Percentiles rank a stretch among this genome's conserved stretches.
These are phyloP conservation scores for Pseudonitzschia multiseries DNA, from an alignment of 108 stramenopile species.

Conservation along the genomic window DNA sequence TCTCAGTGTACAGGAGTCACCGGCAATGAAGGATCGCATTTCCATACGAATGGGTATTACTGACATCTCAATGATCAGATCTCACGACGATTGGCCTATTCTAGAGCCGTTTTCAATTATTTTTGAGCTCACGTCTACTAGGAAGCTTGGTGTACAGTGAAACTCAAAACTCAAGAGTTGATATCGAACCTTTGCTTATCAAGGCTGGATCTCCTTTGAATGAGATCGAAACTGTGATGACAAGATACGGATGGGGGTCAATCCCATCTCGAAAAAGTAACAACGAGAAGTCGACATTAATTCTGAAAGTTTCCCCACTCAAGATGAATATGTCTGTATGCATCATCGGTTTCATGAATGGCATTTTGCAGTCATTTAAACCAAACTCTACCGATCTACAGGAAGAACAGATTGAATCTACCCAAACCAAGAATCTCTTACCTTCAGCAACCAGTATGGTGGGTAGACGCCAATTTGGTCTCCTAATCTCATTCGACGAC, in stretches of 20 bases:
- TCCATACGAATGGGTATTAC: conserved; percentile 19
- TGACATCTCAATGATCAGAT: conserved; percentile 33
- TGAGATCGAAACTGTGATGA: conserved; percentile 29
- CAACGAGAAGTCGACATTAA: neutral
- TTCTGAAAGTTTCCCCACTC: conserved; percentile 28
- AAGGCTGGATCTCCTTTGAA: conserved; percentile 38
- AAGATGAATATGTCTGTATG: conserved; percentile 30
- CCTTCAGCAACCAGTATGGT: conserved; percentile 4
- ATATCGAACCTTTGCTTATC: conserved; percentile 22
- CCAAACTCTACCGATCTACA: conserved; percentile 1
- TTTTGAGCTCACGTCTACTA: conserved; percentile 6
- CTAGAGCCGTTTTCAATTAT: conserved; percentile 34
- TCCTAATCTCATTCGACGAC: conserved; percentile 23
- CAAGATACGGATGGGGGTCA: conserved; percentile 27
- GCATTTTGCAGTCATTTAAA: conserved; percentile 17
- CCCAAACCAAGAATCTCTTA: neutral
- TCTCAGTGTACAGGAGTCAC: conserved; percentile 23
- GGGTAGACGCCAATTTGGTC: conserved; percentile 7
- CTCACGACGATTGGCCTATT: conserved; percentile 43
- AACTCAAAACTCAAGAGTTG: neutral
- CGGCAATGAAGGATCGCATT: neutral
- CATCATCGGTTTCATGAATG: conserved; percentile 17
- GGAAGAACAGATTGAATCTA: neutral
- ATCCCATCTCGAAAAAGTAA: conserved; percentile 15
- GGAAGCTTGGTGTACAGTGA: neutral